A percentile compares a stretch with the other conserved stretches of the same genome.
Evolutionary conservation across 257 asterid genomes (phyloP).

Genomic region (Rauvolfia tetraphylla): DNA sequence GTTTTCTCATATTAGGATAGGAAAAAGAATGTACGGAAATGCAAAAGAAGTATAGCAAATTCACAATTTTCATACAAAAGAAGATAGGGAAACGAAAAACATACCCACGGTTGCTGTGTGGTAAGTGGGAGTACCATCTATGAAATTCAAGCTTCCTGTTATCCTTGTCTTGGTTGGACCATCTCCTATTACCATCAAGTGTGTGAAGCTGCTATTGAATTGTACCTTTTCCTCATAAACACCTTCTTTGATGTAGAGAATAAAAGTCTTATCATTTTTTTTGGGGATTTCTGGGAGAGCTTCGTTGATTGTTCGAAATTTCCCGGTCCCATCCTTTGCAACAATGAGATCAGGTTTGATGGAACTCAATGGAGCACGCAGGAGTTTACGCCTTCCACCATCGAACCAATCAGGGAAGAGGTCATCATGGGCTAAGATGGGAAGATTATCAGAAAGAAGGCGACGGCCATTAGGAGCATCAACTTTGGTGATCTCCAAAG

Average conservation of each 20-base stretch:
- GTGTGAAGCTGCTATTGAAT: conserved; percentile 20
- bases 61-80: not conserved
- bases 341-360: conserved; percentile 44
- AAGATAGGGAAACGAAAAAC: conserved; percentile 1
- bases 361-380: not conserved
- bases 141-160: conserved; percentile 39
- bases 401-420: conserved; percentile 40
- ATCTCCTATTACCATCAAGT: conserved; percentile 50
- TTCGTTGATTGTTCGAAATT: conserved; percentile 41
- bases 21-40: not conserved
- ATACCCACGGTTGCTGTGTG: conserved; percentile 53
- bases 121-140: conserved; percentile 41
- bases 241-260: conserved; percentile 54
- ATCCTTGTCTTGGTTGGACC: conserved; percentile 63
- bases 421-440: conserved; percentile 27
- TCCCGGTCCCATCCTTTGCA: conserved; percentile 61
- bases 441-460: conserved; percentile 33
- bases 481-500: conserved; percentile 25
- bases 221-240: conserved; percentile 44
- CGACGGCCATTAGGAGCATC: conserved; percentile 37
- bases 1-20: not conserved
- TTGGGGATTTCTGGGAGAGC: conserved; percentile 44
- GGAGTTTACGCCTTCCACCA: conserved; percentile 29
- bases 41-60: not conserved
- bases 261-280: conserved; percentile 28